Percentiles rank a stretch among this genome's conserved stretches.
Conservation (phyloP, 176 grass and related monocot species). For the Oryza longistaminata region DNA sequence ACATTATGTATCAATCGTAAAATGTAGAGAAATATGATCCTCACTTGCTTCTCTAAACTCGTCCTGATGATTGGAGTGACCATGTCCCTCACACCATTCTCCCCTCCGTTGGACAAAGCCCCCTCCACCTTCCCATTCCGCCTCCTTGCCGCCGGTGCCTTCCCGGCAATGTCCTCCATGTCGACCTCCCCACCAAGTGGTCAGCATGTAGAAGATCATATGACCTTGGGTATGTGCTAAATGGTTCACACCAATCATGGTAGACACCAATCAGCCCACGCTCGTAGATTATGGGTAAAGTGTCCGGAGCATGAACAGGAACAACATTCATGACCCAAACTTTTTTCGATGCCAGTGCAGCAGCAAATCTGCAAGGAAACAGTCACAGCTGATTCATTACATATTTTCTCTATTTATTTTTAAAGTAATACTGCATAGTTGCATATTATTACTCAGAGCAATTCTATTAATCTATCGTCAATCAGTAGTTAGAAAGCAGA, state of each 20-base stretch:
- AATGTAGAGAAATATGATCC: constrained; percentile 11
- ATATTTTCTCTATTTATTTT: neutral
- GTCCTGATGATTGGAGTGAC: constrained; percentile 86
- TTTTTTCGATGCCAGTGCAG: constrained; percentile 71
- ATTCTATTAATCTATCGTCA: neutral
- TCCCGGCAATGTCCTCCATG: constrained; percentile 96
- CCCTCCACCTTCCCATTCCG: constrained; percentile 35
- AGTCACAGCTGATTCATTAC: constrained; percentile 28
- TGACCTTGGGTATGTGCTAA: constrained; percentile 89
- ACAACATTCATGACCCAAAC: constrained; percentile 99
- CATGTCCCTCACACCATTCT: constrained; percentile 75
- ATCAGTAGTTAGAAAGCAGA: neutral
- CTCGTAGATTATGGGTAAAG: constrained; percentile 86
- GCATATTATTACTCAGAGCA: neutral
- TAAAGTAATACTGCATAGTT: neutral
- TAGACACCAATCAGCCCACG: constrained; percentile 81
- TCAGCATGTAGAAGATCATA: constrained; percentile 93
- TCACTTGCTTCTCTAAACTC: constrained; percentile 91
- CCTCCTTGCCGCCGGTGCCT: constrained; percentile 45
- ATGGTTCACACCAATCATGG: constrained; percentile 98
- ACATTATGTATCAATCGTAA: neutral
- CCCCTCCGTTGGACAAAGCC: constrained; percentile 32
- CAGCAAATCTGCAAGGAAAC: constrained; percentile 77
- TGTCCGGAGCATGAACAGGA: constrained; percentile 75
- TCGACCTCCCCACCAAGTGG: constrained; percentile 75